Evolutionary conservation across 2,329 filamentous ascomycete species (phyloP).

Genomic region (Rhexocercosporidium sp.): DNA sequence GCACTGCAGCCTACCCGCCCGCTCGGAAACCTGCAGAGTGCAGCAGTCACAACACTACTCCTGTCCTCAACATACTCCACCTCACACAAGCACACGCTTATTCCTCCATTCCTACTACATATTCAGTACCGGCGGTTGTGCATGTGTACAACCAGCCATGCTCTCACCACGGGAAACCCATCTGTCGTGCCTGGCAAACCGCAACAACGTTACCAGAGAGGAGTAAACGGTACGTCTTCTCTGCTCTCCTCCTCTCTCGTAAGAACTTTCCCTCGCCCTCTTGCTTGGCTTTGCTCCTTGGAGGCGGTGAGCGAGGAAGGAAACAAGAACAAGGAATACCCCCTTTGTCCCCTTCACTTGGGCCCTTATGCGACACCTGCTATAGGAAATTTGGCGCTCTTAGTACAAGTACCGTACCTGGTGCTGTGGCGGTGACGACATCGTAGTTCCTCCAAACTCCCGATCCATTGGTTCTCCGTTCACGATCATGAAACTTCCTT

Average conservation of each 20-base stretch:
- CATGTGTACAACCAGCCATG: conserved; percentile 6
- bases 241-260: not conserved
- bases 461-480: not conserved
- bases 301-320: not conserved
- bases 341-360: not conserved
- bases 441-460: not conserved
- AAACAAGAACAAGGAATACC: conserved; percentile 3
- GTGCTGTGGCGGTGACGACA: conserved; percentile 3
- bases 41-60: conserved; percentile 11
- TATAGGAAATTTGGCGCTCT: not conserved
- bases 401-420: not conserved
- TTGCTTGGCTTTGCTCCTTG: not conserved
- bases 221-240: not conserved
- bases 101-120: not conserved
- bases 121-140: not conserved
- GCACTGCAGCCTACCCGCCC: not conserved
- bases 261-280: not conserved
- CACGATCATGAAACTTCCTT: not conserved
- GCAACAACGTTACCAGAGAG: not conserved
- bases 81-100: not conserved
- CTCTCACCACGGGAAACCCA: not conserved
- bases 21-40: conserved; percentile 3
- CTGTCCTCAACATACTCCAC: not conserved
- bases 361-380: conserved; percentile 4
- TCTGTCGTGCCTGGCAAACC: not conserved